Percentiles rank a stretch among this genome's conserved stretches.
Conservation (phyloP, 2,329 filamentous ascomycete species). For the Metarhizium brunneum region DNA sequence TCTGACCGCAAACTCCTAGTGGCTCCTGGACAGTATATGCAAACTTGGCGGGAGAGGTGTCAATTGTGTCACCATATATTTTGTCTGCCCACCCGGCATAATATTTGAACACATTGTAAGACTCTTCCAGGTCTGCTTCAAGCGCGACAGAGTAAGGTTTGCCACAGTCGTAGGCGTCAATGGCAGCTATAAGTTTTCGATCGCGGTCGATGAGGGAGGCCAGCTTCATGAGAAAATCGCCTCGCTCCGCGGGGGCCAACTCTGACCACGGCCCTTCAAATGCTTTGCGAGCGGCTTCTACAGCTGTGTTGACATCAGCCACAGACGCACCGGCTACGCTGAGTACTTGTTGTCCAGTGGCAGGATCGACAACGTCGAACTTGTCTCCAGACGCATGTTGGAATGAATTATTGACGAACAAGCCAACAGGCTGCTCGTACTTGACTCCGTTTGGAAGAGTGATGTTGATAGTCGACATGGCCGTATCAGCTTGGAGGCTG, state of each 20-base stretch:
- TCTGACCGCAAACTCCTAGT: conserved; percentile 65
- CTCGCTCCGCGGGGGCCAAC: not conserved
- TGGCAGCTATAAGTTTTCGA: conserved; percentile 34
- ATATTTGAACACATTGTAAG: conserved; percentile 48
- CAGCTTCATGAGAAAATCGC: conserved; percentile 38
- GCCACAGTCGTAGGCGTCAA: conserved; percentile 78
- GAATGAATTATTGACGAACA: conserved; percentile 20
- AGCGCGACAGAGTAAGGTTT: conserved; percentile 54
- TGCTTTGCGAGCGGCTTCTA: conserved; percentile 13
- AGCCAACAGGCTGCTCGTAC: conserved; percentile 28
- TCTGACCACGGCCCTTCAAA: conserved; percentile 9
- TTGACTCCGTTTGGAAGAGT: conserved; percentile 17
- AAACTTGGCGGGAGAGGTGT: conserved; percentile 57
- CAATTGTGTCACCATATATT: conserved; percentile 67
- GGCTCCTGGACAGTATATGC: conserved; percentile 69
- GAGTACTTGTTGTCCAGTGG: conserved; percentile 14
- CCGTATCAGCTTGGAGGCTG: not conserved
- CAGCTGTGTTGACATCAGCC: conserved; percentile 1
- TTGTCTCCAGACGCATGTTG: conserved; percentile 13
- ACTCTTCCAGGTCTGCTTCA: conserved; percentile 52
- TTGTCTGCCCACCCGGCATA: conserved; percentile 76
- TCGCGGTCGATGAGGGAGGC: conserved; percentile 62
- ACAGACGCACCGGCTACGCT: conserved; percentile 12
- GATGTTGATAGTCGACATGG: conserved; percentile 10
- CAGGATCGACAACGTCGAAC: conserved; percentile 13